These are phyloP conservation scores for Leccinum pseudoinsigne DNA, from an alignment of 1,284 basidiomycete genomes.

Conservation along the genomic window DNA sequence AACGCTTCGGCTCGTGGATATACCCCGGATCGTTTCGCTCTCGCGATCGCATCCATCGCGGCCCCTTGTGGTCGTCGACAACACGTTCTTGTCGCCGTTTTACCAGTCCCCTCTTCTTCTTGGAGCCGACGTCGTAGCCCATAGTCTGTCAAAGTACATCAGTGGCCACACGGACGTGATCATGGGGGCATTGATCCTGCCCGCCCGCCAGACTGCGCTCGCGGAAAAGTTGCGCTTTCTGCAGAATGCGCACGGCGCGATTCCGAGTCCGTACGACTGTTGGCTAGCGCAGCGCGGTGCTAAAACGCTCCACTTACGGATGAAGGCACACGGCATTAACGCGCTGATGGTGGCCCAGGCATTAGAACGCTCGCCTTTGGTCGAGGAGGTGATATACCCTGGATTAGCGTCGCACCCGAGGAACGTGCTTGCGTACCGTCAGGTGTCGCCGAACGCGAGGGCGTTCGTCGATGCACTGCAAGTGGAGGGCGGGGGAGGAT, in stretches of 20 bases:
- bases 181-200: slow-evolving; percentile 81
- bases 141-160: slow-evolving; percentile 89
- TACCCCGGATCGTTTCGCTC: slow-evolving; percentile 63
- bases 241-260: slow-evolving; percentile 89
- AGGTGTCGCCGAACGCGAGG: slow-evolving; percentile 68
- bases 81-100: slow-evolving; percentile 92
- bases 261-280: slow-evolving; percentile 87
- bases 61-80: slow-evolving; percentile 87
- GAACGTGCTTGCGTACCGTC: slow-evolving; percentile 63
- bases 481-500: slow-evolving; percentile 45
- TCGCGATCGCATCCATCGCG: slow-evolving; percentile 55
- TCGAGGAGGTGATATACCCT: slow-evolving; percentile 86
- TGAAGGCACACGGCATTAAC: slow-evolving; percentile 86
- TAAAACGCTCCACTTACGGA: slow-evolving; percentile 88
- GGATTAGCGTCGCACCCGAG: slow-evolving; percentile 66
- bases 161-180: slow-evolving; percentile 94
- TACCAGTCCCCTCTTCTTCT: slow-evolving; percentile 87
- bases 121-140: slow-evolving; percentile 82
- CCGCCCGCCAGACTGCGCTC: slow-evolving; percentile 51
- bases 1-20: slow-evolving; percentile 84
- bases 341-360: slow-evolving; percentile 77
- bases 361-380: slow-evolving; percentile 56
- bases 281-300: slow-evolving; percentile 92
- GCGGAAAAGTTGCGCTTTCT: slow-evolving; percentile 75
- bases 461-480: slow-evolving; percentile 58